Evolutionary conservation across 495 filamentous ascomycete species (phyloP).

Genomic region (Penicillium chermesinum): DNA sequence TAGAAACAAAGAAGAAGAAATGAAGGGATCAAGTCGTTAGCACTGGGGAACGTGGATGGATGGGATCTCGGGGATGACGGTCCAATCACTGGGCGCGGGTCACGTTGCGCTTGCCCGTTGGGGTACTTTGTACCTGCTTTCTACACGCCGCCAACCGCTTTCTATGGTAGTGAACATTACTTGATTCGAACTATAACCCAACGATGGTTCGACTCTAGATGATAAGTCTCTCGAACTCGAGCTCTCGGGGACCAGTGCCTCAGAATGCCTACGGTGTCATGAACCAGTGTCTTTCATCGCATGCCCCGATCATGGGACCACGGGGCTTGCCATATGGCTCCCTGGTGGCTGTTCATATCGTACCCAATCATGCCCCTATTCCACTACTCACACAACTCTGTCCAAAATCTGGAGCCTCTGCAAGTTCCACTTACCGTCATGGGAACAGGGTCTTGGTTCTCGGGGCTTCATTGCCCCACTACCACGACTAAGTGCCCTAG

Average conservation of each 20-base stretch:
- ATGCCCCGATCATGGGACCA: constrained; percentile 24
- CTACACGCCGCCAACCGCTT: too few relatives aligned
- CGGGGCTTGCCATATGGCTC: too few relatives aligned
- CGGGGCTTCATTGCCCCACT: constrained; percentile 18
- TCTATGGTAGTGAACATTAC: too few relatives aligned
- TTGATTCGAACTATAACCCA: too few relatives aligned
- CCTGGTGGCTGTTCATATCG: constrained; percentile 1
- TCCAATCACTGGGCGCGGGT: constrained; percentile 28
- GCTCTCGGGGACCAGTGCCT: too few relatives aligned
- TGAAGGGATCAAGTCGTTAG: neutral
- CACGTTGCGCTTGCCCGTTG: constrained; percentile 20
- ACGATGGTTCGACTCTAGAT: too few relatives aligned
- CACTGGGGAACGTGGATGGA: constrained; percentile 1
- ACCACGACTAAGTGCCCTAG: constrained; percentile 9
- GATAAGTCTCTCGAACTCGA: too few relatives aligned
- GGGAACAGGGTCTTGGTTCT: neutral
- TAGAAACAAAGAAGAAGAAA: constrained; percentile 6
- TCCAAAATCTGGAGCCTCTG: too few relatives aligned
- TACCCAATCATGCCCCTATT: neutral
- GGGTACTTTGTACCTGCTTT: neutral
- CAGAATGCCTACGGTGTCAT: too few relatives aligned
- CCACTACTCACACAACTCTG: too few relatives aligned
- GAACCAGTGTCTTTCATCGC: constrained; percentile 19
- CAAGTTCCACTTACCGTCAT: neutral
- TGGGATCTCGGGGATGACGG: constrained; percentile 18